Evolutionary conservation across 2,329 filamentous ascomycete species (phyloP).

Genomic region (Metarhizium brunneum): DNA sequence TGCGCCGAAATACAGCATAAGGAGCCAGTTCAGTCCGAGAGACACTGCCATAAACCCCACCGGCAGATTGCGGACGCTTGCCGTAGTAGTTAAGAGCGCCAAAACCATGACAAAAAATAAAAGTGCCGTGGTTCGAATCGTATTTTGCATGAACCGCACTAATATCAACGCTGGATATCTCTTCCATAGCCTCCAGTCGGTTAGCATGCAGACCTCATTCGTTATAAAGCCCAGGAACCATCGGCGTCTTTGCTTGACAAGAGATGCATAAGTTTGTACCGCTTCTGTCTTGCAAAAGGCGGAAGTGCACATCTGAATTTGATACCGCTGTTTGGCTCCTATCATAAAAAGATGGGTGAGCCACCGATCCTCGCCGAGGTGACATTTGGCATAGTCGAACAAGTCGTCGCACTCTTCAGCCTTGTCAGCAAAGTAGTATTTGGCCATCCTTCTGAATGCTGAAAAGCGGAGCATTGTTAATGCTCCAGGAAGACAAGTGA

Average conservation of each 20-base stretch:
- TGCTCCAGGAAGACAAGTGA: constrained; percentile 92
- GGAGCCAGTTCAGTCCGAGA: constrained; percentile 81
- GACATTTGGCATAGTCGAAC: constrained; percentile 93
- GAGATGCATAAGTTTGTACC: constrained; percentile 74
- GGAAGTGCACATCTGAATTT: constrained; percentile 95
- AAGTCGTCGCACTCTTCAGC: constrained; percentile 91
- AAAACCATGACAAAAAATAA: constrained; percentile 92
- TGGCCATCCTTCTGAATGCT: constrained; percentile 92
- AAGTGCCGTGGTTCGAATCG: constrained; percentile 85
- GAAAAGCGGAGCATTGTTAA: constrained; percentile 93
- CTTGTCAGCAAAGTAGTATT: constrained; percentile 97
- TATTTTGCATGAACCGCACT: constrained; percentile 91
- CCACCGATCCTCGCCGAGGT: constrained; percentile 93
- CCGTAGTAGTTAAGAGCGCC: constrained; percentile 75
- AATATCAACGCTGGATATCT: constrained; percentile 80
- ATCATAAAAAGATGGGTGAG: constrained; percentile 99
- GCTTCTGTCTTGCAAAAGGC: constrained; percentile 98
- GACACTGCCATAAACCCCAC: constrained; percentile 92
- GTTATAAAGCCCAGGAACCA: constrained; percentile 98
- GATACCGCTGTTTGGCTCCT: constrained; percentile 81
- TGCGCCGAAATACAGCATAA: constrained; percentile 93
- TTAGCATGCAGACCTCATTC: constrained; percentile 97
- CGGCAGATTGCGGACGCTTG: constrained; percentile 68
- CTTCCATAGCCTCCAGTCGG: constrained; percentile 84
- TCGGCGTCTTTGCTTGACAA: constrained; percentile 87